Evolutionary conservation across 768 basidiomycete species (phyloP).

Genomic region (Pleurotus giganteus): DNA sequence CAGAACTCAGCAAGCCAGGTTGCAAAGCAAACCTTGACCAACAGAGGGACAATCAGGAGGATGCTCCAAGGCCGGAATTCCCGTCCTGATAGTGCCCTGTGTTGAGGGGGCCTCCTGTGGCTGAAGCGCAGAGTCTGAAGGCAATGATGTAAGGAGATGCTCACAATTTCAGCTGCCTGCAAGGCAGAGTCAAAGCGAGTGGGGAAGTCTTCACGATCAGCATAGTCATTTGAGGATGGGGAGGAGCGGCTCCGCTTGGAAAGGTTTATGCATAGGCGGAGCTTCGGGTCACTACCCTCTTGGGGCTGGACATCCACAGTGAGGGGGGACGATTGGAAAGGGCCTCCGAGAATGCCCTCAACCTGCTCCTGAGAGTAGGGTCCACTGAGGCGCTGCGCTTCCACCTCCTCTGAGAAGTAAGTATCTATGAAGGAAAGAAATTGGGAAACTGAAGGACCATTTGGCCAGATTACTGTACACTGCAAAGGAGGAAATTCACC

Average conservation of each 20-base stretch:
- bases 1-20: too few relatives aligned
- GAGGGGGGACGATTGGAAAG: constrained; percentile 28
- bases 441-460: constrained; percentile 15
- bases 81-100: too few relatives aligned
- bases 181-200: constrained; percentile 15
- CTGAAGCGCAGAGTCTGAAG: background rate
- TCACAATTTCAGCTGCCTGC: constrained; percentile 14
- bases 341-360: constrained; percentile 21
- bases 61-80: too few relatives aligned
- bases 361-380: constrained; percentile 17
- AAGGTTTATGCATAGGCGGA: constrained; percentile 15
- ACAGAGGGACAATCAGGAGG: too few relatives aligned
- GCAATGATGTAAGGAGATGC: too few relatives aligned
- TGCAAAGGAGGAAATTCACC: background rate
- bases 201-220: constrained; percentile 15
- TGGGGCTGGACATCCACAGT: constrained; percentile 14
- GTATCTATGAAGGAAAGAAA: constrained; percentile 8
- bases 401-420: constrained; percentile 16
- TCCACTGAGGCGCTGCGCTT: constrained; percentile 13
- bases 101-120: too few relatives aligned
- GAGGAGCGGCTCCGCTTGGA: constrained; percentile 11
- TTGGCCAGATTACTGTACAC: constrained; percentile 15
- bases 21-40: too few relatives aligned
- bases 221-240: constrained; percentile 12
- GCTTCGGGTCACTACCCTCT: constrained; percentile 14